A percentile compares a stretch with the other conserved stretches of the same genome.
Evolutionary conservation across 2,329 filamentous ascomycete species (phyloP).

Genomic region (Thelonectria olida): DNA sequence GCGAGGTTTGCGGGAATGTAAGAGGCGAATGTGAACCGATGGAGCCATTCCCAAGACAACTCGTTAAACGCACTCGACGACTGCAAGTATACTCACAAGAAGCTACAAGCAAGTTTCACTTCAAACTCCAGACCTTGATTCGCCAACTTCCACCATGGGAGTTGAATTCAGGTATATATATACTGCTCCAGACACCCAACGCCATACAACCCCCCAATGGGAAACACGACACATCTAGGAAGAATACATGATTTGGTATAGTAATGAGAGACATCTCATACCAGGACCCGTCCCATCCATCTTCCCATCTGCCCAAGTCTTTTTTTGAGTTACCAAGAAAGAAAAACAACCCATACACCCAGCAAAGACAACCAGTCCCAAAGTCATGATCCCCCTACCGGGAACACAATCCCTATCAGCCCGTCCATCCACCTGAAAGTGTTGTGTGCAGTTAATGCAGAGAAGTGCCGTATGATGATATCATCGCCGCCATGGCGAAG

Average conservation of each 20-base stretch:
- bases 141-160: conserved; percentile 26
- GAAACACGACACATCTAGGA: conserved; percentile 30
- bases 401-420: conserved; percentile 28
- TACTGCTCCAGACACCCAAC: conserved; percentile 45
- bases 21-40: too few relatives aligned
- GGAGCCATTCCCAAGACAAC: too few relatives aligned
- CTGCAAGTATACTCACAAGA: not conserved
- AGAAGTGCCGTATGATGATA: conserved; percentile 29
- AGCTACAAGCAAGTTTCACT: not conserved
- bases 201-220: conserved; percentile 41
- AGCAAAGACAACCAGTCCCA: conserved; percentile 31
- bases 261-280: conserved; percentile 29
- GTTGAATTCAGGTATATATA: conserved; percentile 45
- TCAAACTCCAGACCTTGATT: conserved; percentile 14
- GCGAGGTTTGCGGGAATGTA: too few relatives aligned
- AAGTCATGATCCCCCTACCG: conserved; percentile 28
- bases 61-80: not conserved
- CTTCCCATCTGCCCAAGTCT: conserved; percentile 20
- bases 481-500: conserved; percentile 9
- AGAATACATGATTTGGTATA: conserved; percentile 37
- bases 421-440: conserved; percentile 33
- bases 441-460: conserved; percentile 24
- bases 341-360: conserved; percentile 24
- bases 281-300: conserved; percentile 25
- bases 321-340: conserved; percentile 18